Evolutionary conservation across 768 basidiomycete species (phyloP).

Genomic region (Gelatoporia subvermispora): DNA sequence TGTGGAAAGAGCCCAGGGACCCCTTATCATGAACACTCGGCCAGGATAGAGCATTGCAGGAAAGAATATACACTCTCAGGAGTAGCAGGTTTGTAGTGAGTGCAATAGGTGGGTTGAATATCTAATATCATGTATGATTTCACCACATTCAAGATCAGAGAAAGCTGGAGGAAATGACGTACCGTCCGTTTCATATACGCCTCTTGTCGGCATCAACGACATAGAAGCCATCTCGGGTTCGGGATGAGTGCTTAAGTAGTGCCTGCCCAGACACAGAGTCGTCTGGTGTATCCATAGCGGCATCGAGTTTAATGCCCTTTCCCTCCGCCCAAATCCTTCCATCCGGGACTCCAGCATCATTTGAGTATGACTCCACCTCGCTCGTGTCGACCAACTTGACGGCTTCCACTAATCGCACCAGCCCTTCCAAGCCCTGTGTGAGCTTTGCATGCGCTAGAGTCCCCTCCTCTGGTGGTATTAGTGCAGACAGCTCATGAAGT

Average conservation of each 20-base stretch:
- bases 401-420: slow-evolving; percentile 76
- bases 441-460: slow-evolving; percentile 47
- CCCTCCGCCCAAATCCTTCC: slow-evolving; percentile 39
- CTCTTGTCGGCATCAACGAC: slow-evolving; percentile 15
- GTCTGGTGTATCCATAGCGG: slow-evolving; percentile 1
- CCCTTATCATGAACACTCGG: no score
- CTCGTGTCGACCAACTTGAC: slow-evolving; percentile 52
- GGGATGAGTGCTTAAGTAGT: slow-evolving; percentile 11
- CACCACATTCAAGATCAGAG: neutral
- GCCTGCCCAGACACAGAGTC: slow-evolving; percentile 5
- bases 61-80: no score
- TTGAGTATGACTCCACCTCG: neutral
- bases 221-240: slow-evolving; percentile 13
- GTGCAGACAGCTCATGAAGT: slow-evolving; percentile 69
- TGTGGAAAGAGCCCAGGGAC: no score
- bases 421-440: slow-evolving; percentile 60
- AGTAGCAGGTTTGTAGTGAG: no score
- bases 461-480: slow-evolving; percentile 57
- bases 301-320: slow-evolving; percentile 26
- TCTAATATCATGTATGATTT: no score
- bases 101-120: no score
- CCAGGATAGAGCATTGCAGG: no score
- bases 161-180: no score
- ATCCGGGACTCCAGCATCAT: slow-evolving; percentile 26
- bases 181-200: neutral